Base-by-base conservation (phyloP, 306 rosid genomes). In the Acacia crassicarpa region DNA sequence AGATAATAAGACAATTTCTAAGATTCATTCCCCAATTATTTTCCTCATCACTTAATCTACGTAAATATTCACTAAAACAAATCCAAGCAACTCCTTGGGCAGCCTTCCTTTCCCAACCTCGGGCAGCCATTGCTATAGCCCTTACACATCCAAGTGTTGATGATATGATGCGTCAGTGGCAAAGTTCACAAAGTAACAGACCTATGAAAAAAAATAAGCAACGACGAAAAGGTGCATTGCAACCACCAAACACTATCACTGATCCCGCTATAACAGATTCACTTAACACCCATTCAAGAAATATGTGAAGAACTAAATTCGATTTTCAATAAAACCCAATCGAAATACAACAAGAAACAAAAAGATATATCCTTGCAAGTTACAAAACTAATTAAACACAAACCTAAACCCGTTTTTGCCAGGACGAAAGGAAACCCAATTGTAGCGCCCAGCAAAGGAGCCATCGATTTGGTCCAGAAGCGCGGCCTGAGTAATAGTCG, bases 381-480 rank as follows among this genome's bases (percentile, higher is more conserved):
- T 51, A 8, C 6, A 33, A 19, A 0, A 51, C 22, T 3, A 44
- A 46, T 2, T 27, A 67, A 41, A 16, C 3, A 56, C 27, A 58
- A 67, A 12, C 25, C 46, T 22, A 41, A 8, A 86, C 94, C 93
- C 88, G 79, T 44, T 76, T 83, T 84, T 90, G 77, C 85, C 89
- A 2, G 94, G 89, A 80, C 84, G 89, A 66, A 92, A 89, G 53
- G 90, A 78, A 44, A 90, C 56, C 93, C 93, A 90, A 76, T 81
- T 84, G 90, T 92, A 92, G 71, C 97, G 97, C 33, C 84, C 91
- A 12, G 82, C 81, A 77, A 92, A 90, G 78, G 83, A 4, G 49
- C 62, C 80, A 25, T 90, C 93, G 71, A 92, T 85, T 71, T 83
- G 91, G 51, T 87, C 78, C 78, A 85, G 78, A 67, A 92, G 89